A percentile compares a stretch with the other conserved stretches of the same genome.
Evolutionary conservation across 2,329 filamentous ascomycete genomes (phyloP).

Genomic region (Aspergillus japonicus): DNA sequence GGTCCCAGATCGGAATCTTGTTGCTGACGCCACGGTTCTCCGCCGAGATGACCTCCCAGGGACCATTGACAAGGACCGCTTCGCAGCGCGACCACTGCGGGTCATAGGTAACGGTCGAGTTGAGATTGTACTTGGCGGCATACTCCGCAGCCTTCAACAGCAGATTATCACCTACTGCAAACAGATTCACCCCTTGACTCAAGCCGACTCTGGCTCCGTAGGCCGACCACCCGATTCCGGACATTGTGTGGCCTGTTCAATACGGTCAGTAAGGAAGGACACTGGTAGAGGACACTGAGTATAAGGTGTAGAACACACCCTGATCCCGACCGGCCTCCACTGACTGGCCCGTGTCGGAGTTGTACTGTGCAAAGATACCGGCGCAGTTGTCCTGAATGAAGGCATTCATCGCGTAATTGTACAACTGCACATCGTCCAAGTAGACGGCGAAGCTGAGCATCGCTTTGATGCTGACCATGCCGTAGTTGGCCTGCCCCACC

Average conservation of each 20-base stretch:
- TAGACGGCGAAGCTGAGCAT: constrained; percentile 43
- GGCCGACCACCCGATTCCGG: constrained; percentile 37
- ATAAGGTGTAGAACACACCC: background rate
- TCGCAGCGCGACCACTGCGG: constrained; percentile 41
- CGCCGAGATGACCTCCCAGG: constrained; percentile 35
- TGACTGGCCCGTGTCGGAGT: constrained; percentile 38
- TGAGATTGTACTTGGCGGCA: constrained; percentile 41
- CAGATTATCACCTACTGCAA: constrained; percentile 30
- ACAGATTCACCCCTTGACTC: constrained; percentile 40
- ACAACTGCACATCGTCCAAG: constrained; percentile 42
- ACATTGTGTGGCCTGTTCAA: constrained; percentile 25
- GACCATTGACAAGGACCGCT: constrained; percentile 41
- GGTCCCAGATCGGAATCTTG: constrained; percentile 19
- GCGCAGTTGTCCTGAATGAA: constrained; percentile 41
- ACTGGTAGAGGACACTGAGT: too few relatives aligned
- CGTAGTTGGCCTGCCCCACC: constrained; percentile 47
- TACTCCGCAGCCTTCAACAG: constrained; percentile 41
- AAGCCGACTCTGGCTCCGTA: constrained; percentile 34
- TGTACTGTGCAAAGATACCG: constrained; percentile 26
- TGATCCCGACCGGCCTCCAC: constrained; percentile 43
- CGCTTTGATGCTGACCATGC: constrained; percentile 43
- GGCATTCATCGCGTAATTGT: constrained; percentile 43
- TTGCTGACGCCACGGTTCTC: constrained; percentile 16
- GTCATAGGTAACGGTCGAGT: constrained; percentile 36
- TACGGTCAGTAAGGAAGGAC: too few relatives aligned